These are phyloP conservation scores for Wilcoxina mikolae DNA, from an alignment of 495 filamentous ascomycete genomes.

Conservation along the genomic window DNA sequence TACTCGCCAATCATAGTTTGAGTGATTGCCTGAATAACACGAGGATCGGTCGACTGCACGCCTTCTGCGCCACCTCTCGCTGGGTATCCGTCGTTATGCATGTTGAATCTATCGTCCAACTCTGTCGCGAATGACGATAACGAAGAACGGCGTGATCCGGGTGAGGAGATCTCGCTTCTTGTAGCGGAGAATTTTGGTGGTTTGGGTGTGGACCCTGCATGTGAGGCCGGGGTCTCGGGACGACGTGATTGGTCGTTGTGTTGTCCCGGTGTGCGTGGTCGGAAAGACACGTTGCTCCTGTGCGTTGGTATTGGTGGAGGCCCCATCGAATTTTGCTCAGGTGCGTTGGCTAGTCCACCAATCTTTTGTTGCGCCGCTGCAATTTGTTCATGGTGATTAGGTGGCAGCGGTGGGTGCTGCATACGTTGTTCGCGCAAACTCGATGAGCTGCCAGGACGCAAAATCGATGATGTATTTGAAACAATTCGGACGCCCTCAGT, in stretches of 20 bases:
- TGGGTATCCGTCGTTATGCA: conserved; percentile 42
- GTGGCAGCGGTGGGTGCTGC: conserved; percentile 58
- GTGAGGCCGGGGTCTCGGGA: conserved; percentile 19
- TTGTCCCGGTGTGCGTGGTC: conserved; percentile 55
- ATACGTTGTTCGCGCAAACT: conserved; percentile 42
- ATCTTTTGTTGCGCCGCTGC: conserved; percentile 41
- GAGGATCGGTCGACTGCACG: conserved; percentile 57
- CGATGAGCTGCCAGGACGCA: conserved; percentile 53
- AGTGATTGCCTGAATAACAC: conserved; percentile 98
- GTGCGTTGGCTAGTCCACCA: conserved; percentile 29
- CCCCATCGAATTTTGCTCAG: conserved; percentile 49
- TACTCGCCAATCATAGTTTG: conserved; percentile 99
- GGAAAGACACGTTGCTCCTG: conserved; percentile 29
- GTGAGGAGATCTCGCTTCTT: conserved; percentile 42
- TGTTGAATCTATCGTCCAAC: conserved; percentile 77
- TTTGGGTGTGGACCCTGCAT: neutral
- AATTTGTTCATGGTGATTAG: conserved; percentile 70
- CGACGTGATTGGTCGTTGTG: conserved; percentile 15
- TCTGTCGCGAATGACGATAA: conserved; percentile 92
- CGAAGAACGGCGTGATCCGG: conserved; percentile 52
- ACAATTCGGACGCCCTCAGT: conserved; percentile 3
- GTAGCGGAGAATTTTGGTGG: conserved; percentile 35
- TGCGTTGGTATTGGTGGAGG: conserved; percentile 58
- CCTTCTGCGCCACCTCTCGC: conserved; percentile 29
- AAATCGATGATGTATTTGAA: conserved; percentile 19